A percentile compares a stretch with the other conserved stretches of the same genome.
These are phyloP conservation scores for Withania somnifera DNA, from an alignment of 305 asterid genomes.

Conservation along the genomic window DNA sequence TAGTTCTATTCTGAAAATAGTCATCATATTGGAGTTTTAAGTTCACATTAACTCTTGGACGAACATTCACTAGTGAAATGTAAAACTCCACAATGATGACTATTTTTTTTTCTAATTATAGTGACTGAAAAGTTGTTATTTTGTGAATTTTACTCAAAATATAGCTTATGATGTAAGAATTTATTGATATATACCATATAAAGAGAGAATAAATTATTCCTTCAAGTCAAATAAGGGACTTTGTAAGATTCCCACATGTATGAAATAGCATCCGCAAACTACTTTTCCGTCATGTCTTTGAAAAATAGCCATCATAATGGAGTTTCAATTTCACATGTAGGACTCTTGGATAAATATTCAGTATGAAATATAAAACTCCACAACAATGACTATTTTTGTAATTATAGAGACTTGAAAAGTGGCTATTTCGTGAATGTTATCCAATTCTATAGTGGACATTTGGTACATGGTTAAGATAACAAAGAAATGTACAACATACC, in stretches of 20 bases:
- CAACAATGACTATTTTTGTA: background rate
- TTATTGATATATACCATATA: background rate
- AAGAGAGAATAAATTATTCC: background rate
- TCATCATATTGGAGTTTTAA: background rate
- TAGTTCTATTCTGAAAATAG: background rate
- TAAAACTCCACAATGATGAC: background rate
- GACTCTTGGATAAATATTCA: background rate
- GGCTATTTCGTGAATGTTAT: background rate
- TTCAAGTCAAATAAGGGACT: background rate
- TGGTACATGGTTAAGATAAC: background rate
- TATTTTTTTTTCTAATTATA: background rate
- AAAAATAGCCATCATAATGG: background rate
- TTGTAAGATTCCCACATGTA: background rate
- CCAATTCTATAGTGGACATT: background rate
- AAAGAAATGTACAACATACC: constrained; percentile 19
- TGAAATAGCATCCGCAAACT: background rate
- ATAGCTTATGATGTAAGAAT: no score
- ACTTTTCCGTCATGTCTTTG: background rate
- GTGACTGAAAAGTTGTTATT: background rate
- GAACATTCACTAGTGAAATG: background rate
- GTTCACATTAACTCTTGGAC: background rate
- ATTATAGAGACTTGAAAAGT: background rate
- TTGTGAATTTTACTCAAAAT: background rate
- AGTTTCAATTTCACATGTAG: background rate
- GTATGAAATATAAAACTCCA: background rate